Evolutionary conservation across 2,329 filamentous ascomycete genomes (phyloP).

Genomic region (Dendryphion nanum): DNA sequence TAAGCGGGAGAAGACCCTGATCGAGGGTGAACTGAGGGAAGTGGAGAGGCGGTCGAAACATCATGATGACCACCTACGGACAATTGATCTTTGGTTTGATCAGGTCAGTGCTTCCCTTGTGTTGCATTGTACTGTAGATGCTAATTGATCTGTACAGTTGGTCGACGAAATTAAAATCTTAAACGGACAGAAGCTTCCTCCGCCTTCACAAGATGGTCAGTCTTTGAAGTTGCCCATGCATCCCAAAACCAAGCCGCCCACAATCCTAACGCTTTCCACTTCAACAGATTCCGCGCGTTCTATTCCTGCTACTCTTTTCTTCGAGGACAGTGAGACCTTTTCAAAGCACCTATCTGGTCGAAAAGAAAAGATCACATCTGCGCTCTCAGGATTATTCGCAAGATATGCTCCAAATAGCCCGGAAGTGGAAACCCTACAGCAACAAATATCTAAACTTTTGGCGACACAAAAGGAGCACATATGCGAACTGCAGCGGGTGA

Average conservation of each 20-base stretch:
- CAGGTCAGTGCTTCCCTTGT: constrained; percentile 61
- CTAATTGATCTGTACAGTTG: constrained; percentile 38
- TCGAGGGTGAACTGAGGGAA: constrained; percentile 79
- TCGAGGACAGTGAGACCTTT: constrained; percentile 61
- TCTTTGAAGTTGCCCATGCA: constrained; percentile 2
- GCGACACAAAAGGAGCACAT: constrained; percentile 80
- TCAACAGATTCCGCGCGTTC: constrained; percentile 23
- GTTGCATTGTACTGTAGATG: constrained; percentile 8
- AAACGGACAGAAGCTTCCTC: constrained; percentile 34
- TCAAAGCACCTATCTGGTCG: constrained; percentile 76
- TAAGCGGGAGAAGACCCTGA: constrained; percentile 80
- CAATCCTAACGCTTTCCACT: background rate
- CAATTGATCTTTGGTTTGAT: constrained; percentile 90
- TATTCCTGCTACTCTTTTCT: constrained; percentile 56
- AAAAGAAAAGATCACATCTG: constrained; percentile 71
- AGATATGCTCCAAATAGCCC: constrained; percentile 50
- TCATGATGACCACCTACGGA: constrained; percentile 89
- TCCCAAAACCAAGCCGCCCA: background rate
- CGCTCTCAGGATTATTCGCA: constrained; percentile 67
- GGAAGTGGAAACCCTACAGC: constrained; percentile 71
- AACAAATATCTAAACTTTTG: constrained; percentile 71
- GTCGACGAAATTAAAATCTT: constrained; percentile 50
- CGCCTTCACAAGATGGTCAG: constrained; percentile 17
- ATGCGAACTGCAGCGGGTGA: constrained; percentile 71
- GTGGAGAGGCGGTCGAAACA: constrained; percentile 73